Percentiles rank a stretch among this genome's conserved stretches.
Evolutionary conservation across 495 filamentous ascomycete species (phyloP).

Genomic region (Penicillium bialowiezense): DNA sequence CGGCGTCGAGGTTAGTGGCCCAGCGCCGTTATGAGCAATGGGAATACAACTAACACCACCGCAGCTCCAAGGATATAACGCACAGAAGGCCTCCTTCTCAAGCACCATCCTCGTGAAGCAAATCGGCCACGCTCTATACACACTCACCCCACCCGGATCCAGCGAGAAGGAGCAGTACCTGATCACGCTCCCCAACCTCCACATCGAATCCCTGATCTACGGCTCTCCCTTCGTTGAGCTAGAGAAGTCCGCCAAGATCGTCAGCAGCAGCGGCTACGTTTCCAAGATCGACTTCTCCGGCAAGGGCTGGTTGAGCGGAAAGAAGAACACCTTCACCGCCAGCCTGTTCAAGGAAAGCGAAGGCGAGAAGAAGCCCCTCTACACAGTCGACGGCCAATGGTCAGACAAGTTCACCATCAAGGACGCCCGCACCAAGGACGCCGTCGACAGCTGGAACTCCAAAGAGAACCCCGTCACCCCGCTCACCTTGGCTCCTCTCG

Average conservation of each 20-base stretch:
- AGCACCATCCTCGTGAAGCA: conserved; percentile 94
- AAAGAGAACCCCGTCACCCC: conserved; percentile 59
- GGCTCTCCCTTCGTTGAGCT: conserved; percentile 90
- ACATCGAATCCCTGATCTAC: conserved; percentile 92
- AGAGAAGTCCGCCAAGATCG: conserved; percentile 76
- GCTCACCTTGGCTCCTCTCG: conserved; percentile 68
- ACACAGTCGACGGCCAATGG: conserved; percentile 90
- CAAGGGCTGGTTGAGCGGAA: conserved; percentile 90
- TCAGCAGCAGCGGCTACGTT: conserved; percentile 81
- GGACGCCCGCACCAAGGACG: conserved; percentile 65
- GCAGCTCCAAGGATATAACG: conserved; percentile 89
- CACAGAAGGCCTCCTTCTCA: conserved; percentile 93
- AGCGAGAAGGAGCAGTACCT: conserved; percentile 69
- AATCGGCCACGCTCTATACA: conserved; percentile 88
- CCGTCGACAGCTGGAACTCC: conserved; percentile 68
- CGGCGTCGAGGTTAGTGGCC: conserved; percentile 59
- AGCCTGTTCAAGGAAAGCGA: conserved; percentile 67
- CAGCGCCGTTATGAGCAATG: not conserved
- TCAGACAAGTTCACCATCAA: conserved; percentile 79
- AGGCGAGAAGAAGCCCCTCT: conserved; percentile 77
- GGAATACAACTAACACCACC: not conserved
- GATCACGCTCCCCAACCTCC: conserved; percentile 87
- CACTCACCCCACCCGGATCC: conserved; percentile 59
- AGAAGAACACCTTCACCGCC: conserved; percentile 90
- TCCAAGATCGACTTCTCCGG: conserved; percentile 89